Conservation (phyloP, 1,139 yeast genomes). For the Candida gigantensis region DNA sequence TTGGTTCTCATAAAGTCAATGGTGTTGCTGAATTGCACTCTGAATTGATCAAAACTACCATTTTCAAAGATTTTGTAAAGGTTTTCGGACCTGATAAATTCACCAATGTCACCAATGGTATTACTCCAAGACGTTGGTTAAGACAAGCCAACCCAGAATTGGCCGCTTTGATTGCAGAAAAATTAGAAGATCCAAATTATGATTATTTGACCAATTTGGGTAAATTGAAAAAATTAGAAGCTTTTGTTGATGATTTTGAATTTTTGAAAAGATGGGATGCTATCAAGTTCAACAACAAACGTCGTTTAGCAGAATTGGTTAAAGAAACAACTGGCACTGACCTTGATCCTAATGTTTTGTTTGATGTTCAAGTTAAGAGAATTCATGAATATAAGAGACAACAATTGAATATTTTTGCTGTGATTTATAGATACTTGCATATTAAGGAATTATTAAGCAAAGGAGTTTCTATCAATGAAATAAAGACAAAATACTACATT, state of each 20-base stretch:
- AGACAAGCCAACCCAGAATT: conserved; percentile 88
- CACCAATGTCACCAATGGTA: conserved; percentile 91
- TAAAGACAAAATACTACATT: conserved; percentile 57
- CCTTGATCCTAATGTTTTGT: conserved; percentile 72
- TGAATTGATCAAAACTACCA: conserved; percentile 84
- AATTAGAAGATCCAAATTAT: conserved; percentile 64
- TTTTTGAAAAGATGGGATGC: conserved; percentile 73
- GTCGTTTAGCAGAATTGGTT: conserved; percentile 66
- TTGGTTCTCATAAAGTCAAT: conserved; percentile 91
- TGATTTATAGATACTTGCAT: conserved; percentile 75
- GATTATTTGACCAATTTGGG: conserved; percentile 71
- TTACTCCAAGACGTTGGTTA: conserved; percentile 96
- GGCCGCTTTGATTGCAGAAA: conserved; percentile 68
- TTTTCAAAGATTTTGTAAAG: conserved; percentile 85
- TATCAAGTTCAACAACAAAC: conserved; percentile 72
- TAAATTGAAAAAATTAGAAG: conserved; percentile 65
- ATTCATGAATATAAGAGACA: conserved; percentile 96
- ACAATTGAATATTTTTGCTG: conserved; percentile 88
- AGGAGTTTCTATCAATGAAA: conserved; percentile 54
- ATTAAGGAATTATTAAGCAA: conserved; percentile 65
- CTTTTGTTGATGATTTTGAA: conserved; percentile 63
- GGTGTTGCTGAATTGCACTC: conserved; percentile 97
- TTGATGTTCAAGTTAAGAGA: conserved; percentile 92
- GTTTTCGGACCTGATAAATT: conserved; percentile 81
- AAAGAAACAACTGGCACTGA: conserved; percentile 67